Percentiles rank a stretch among this genome's conserved stretches.
Conservation (phyloP, 352 stramenopile species). For the Pythium phragmitis region DNA sequence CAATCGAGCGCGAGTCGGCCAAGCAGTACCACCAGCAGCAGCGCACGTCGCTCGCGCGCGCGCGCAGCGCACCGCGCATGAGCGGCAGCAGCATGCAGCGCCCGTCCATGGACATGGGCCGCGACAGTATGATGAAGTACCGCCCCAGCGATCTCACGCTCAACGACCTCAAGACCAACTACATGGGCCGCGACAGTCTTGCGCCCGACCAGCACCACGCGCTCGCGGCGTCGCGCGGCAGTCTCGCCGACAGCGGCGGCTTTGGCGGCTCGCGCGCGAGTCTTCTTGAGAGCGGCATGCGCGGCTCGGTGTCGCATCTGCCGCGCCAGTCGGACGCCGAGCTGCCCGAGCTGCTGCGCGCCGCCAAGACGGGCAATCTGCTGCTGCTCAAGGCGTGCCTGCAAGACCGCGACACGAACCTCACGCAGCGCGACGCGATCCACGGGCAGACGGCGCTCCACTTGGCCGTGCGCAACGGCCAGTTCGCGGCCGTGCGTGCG, state of each 20-base stretch:
- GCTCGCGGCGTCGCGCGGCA: constrained; percentile 3
- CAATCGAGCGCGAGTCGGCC: constrained; percentile 36
- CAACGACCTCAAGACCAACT: constrained; percentile 40
- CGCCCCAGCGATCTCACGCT: constrained; percentile 62
- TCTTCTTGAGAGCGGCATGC: constrained; percentile 1
- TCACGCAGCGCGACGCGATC: constrained; percentile 61
- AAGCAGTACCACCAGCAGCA: constrained; percentile 1
- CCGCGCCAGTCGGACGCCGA: constrained; percentile 54
- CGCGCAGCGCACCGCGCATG: constrained; percentile 9
- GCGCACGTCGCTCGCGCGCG: constrained; percentile 11
- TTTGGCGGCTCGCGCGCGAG: not conserved
- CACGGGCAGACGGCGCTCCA: constrained; percentile 80
- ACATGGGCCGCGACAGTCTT: constrained; percentile 60
- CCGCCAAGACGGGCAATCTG: constrained; percentile 66
- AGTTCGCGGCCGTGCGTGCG: constrained; percentile 70
- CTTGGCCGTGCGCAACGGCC: constrained; percentile 74
- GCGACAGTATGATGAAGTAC: constrained; percentile 75
- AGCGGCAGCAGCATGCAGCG: constrained; percentile 2
- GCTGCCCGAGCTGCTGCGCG: constrained; percentile 58
- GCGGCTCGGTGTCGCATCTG: constrained; percentile 27
- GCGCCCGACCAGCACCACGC: constrained; percentile 19
- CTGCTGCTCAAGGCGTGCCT: constrained; percentile 52
- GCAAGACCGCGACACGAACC: constrained; percentile 55
- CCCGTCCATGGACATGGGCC: constrained; percentile 24
- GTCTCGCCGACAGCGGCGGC: constrained; percentile 3